A percentile compares a stretch with the other conserved stretches of the same genome.
Evolutionary conservation across 371 early-diverging fungal species (phyloP).

Genomic region (Mucor plumbeus): DNA sequence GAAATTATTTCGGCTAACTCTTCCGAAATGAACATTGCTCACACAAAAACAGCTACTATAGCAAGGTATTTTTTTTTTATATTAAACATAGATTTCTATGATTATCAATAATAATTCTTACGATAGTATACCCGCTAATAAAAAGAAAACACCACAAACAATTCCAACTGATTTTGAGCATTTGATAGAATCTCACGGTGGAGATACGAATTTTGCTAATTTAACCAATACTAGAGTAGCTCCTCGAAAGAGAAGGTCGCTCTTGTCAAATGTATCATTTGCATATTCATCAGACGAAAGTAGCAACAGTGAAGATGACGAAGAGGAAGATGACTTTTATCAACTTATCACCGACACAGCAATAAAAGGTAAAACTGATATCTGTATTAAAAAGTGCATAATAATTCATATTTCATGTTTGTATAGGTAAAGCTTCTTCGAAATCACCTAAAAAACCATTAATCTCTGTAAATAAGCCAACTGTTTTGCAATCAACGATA

Average conservation of each 20-base stretch:
- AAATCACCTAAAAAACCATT: neutral
- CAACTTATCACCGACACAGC: too few species aligned
- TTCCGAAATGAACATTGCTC: neutral
- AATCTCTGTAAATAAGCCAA: neutral
- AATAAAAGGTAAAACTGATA: neutral
- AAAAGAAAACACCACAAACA: neutral
- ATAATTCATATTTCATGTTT: neutral
- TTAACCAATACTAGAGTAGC: neutral
- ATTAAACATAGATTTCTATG: neutral
- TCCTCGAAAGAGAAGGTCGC: conserved; percentile 4
- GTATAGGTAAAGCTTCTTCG: neutral
- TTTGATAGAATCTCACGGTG: neutral
- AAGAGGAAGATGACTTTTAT: neutral
- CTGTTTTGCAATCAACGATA: neutral
- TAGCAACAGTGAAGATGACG: neutral
- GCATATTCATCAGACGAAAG: neutral
- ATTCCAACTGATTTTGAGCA: neutral
- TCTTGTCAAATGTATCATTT: conserved; percentile 7
- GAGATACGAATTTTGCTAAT: neutral
- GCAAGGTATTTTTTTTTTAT: too few species aligned
- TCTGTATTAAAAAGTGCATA: too few species aligned
- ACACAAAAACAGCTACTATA: neutral
- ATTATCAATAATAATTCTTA: neutral
- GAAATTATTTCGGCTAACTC: neutral
- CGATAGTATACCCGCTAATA: neutral